These are phyloP conservation scores for Sugiyamaella xylanicola DNA, from an alignment of 1,139 yeast species.

Conservation along the genomic window DNA sequence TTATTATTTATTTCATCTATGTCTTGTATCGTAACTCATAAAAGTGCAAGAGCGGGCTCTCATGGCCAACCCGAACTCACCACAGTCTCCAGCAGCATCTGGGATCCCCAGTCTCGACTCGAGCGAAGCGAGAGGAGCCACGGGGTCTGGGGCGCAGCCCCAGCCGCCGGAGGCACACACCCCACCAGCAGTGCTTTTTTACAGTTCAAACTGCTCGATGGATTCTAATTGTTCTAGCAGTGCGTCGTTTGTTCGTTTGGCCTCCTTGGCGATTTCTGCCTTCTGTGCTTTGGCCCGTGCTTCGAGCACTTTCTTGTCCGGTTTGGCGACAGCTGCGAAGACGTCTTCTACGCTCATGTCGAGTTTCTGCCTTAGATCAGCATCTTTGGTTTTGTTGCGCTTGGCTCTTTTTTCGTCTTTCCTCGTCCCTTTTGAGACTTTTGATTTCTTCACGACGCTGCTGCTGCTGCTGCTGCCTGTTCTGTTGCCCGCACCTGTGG, in stretches of 20 bases:
- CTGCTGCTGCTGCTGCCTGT: not conserved
- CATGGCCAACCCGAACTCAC: too few relatives aligned
- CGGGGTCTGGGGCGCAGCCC: not conserved
- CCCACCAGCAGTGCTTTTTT: not conserved
- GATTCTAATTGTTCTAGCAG: constrained; percentile 60
- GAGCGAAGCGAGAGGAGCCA: not conserved
- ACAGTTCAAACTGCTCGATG: constrained; percentile 52
- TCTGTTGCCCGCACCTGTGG: not conserved
- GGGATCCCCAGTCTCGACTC: not conserved
- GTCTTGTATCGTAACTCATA: not conserved
- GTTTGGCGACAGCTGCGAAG: constrained; percentile 40
- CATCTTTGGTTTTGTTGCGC: constrained; percentile 23
- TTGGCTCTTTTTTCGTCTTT: constrained; percentile 16
- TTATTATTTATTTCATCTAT: not conserved
- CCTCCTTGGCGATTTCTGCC: constrained; percentile 37
- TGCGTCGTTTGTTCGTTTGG: constrained; percentile 53
- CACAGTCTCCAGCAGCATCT: too few relatives aligned
- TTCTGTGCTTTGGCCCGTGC: constrained; percentile 42
- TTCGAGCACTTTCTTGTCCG: constrained; percentile 49
- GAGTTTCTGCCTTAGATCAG: constrained; percentile 22
- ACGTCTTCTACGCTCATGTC: constrained; percentile 24
- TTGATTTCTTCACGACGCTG: constrained; percentile 3
- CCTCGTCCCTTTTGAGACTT: constrained; percentile 16
- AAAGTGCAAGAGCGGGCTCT: too few relatives aligned
- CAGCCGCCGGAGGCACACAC: not conserved